Conservation (phyloP, 495 filamentous ascomycete genomes). For the Penicillium silybi region DNA sequence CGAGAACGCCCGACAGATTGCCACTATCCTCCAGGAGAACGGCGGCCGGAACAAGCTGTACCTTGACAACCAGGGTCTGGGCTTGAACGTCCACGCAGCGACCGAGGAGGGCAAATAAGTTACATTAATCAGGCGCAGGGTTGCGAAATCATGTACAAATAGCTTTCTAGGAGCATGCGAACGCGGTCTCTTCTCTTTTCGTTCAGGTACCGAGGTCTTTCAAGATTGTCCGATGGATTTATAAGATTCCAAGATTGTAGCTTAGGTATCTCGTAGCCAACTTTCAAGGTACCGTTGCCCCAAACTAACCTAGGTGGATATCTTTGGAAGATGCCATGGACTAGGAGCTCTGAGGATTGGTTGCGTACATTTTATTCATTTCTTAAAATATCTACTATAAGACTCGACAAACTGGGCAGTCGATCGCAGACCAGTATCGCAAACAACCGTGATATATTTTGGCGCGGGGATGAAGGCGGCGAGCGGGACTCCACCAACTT, state of each 20-base stretch:
- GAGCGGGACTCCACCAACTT: constrained; percentile 19
- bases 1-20: constrained; percentile 90
- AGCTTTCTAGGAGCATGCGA: constrained; percentile 35
- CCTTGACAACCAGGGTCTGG: constrained; percentile 82
- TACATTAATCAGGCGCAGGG: constrained; percentile 26
- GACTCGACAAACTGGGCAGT: too few species aligned
- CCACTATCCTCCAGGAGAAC: constrained; percentile 72
- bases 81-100: constrained; percentile 76
- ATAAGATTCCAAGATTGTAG: too few species aligned
- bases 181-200: constrained; percentile 42
- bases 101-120: constrained; percentile 33
- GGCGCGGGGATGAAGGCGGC: constrained; percentile 35
- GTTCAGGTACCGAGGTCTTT: background rate
- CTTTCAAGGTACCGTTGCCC: too few species aligned
- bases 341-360: too few species aligned
- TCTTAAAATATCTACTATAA: too few species aligned
- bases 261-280: too few species aligned
- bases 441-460: constrained; percentile 10
- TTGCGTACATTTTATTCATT: too few species aligned
- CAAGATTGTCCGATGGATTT: too few species aligned
- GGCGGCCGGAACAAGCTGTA: constrained; percentile 93
- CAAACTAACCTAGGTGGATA: too few species aligned
- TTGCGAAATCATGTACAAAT: constrained; percentile 43
- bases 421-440: too few species aligned
- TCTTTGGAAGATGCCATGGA: too few species aligned